Percentiles rank a stretch among this genome's conserved stretches.
Conservation (phyloP, 805 yeast genomes). For the Ogataea methanolica region DNA sequence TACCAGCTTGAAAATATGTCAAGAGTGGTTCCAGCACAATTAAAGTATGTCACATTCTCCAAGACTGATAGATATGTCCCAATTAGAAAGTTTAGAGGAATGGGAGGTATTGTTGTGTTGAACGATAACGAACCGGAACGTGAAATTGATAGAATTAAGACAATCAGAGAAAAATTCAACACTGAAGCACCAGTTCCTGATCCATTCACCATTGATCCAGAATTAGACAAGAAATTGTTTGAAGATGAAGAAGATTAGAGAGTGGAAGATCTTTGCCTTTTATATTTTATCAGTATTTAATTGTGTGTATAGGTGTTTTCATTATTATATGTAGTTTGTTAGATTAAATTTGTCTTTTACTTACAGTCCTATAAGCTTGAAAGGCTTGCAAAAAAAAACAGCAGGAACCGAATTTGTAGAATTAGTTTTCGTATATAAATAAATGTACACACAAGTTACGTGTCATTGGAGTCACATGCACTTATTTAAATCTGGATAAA, state of each 20-base stretch:
- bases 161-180: slow-evolving; percentile 73
- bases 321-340: no score
- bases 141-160: slow-evolving; percentile 65
- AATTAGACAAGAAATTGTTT: slow-evolving; percentile 26
- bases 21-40: slow-evolving; percentile 85
- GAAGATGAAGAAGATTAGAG: slow-evolving; percentile 17
- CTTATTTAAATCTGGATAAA: slow-evolving; percentile 42
- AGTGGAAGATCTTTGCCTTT: not conserved
- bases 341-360: no score
- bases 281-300: no score
- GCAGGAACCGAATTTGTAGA: no score
- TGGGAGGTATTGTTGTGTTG: slow-evolving; percentile 68
- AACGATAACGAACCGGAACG: slow-evolving; percentile 59
- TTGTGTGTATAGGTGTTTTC: no score
- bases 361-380: no score
- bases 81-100: slow-evolving; percentile 67
- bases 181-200: slow-evolving; percentile 73
- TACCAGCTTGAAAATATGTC: slow-evolving; percentile 74
- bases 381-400: no score
- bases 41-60: slow-evolving; percentile 73
- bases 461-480: no score
- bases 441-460: no score
- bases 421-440: no score
- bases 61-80: slow-evolving; percentile 78
- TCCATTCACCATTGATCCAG: slow-evolving; percentile 58